Percentiles rank a stretch among this genome's conserved stretches.
phyloP scores from a whole-genome alignment of 106 monocot species.

The Allium fistulosum region DNA sequence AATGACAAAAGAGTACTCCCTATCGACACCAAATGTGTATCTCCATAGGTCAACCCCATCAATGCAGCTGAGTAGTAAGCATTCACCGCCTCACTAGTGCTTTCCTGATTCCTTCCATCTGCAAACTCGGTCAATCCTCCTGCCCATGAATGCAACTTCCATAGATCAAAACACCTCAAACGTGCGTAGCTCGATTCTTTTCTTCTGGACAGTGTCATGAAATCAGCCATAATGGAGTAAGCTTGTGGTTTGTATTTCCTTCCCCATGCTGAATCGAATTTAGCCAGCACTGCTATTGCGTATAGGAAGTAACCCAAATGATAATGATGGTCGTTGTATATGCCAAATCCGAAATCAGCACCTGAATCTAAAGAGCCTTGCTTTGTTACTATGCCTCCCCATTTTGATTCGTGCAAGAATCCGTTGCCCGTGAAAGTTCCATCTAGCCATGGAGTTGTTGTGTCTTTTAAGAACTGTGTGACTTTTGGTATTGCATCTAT shows the following conservation, averaged over 20 bases:
- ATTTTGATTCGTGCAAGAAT: conserved; percentile 73
- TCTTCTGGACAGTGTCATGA: conserved; percentile 55
- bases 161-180: conserved; percentile 70
- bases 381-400: conserved; percentile 83
- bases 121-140: conserved; percentile 84
- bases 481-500: conserved; percentile 55
- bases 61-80: conserved; percentile 86
- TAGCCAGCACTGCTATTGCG: conserved; percentile 70
- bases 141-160: conserved; percentile 96
- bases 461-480: conserved; percentile 30
- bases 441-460: conserved; percentile 79
- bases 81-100: conserved; percentile 91
- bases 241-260: conserved; percentile 64
- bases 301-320: conserved; percentile 90
- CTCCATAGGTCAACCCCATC: conserved; percentile 78
- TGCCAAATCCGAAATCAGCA: conserved; percentile 85
- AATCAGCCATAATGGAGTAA: conserved; percentile 67
- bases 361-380: conserved; percentile 63
- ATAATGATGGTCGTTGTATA: conserved; percentile 91
- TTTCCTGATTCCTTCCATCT: conserved; percentile 91
- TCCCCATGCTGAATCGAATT: conserved; percentile 75
- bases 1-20: conserved; percentile 60
- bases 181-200: conserved; percentile 36
- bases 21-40: conserved; percentile 47
- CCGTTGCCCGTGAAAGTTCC: conserved; percentile 75